phyloP scores from a whole-genome alignment of 352 stramenopile species.

The Globisporangium radiosum region DNA sequence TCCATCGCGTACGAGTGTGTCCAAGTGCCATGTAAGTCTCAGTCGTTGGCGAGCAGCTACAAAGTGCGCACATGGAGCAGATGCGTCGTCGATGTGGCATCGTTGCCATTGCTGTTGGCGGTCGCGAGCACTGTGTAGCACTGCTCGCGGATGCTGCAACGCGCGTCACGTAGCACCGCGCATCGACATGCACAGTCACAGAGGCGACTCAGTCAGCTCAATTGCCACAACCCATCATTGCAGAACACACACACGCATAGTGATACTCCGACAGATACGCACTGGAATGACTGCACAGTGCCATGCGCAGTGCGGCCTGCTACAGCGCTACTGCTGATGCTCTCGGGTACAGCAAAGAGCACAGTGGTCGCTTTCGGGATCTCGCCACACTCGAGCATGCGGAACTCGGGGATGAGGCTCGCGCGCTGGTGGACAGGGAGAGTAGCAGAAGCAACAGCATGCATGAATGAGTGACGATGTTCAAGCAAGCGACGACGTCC shows the following conservation, averaged over 20 bases:
- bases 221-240: background rate
- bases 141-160: slow-evolving; percentile 15
- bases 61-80: background rate
- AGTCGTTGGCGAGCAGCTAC: no score
- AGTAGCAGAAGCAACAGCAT: no score
- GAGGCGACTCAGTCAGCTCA: background rate
- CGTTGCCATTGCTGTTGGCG: background rate
- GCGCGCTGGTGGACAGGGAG: slow-evolving; percentile 21
- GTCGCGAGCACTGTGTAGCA: slow-evolving; percentile 12
- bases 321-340: background rate
- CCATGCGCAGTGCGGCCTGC: slow-evolving; percentile 1
- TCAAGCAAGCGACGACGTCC: no score
- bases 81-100: background rate
- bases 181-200: background rate
- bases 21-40: no score
- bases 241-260: background rate
- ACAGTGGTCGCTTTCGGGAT: slow-evolving; percentile 49
- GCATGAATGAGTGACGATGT: background rate
- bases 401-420: slow-evolving; percentile 52
- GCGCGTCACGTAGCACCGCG: background rate
- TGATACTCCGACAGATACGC: background rate
- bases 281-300: slow-evolving; percentile 33
- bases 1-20: no score
- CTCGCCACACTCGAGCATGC: slow-evolving; percentile 65
- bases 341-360: slow-evolving; percentile 9